Base-by-base conservation (phyloP, 768 basidiomycete species). In the Suillus occidentalis region DNA sequence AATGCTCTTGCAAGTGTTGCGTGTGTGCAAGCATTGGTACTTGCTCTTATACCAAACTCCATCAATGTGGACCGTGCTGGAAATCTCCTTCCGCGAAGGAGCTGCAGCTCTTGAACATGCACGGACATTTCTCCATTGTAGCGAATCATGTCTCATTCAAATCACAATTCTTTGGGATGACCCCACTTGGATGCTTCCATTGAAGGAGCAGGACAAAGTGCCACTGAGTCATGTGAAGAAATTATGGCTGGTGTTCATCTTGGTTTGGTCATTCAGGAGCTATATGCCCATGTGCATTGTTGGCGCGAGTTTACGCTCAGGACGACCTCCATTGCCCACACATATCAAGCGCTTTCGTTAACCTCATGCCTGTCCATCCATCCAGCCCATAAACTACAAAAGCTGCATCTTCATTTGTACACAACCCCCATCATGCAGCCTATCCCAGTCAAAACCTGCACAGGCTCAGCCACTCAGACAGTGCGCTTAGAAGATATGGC, bases 111-210 rank as follows among this genome's bases (percentile, higher is more conserved):
- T 57, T 8, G 56, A 57, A 9, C 56, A 37, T n/a, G 56, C 36
- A 14, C 36, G 56, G n/a, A 57, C 56, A 22, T 57, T 22, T 57
- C 36, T 57, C n/a, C 56, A 36, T 7, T n/a, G 20, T 14, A 57
- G 56, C n/a, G 36, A 22, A 2, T 22, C 56, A 16, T 6, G n/a
- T 39, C 56, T 14, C 36, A 6, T 57, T 13, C 6, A 57, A 22
- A 22, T 57, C n/a, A 57, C 56, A 37, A 14, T 57, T 37, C 56
- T 57, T n/a, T 57, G 56, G 56, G 56, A 57, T 22, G 4, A 57
- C n/a, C 56, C n/a, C 28, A 18, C 52, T 31, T 53, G 52, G 52
- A 31, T 31, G 6, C 28, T 31, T 4, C 52, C 52, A 18, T 14
- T 28, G 28, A 28, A 28, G 28, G 28, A 28, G 28, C 28, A 28